Evolutionary conservation across 1,284 basidiomycete species (phyloP).

Genomic region (Rhodotorula sp.): DNA sequence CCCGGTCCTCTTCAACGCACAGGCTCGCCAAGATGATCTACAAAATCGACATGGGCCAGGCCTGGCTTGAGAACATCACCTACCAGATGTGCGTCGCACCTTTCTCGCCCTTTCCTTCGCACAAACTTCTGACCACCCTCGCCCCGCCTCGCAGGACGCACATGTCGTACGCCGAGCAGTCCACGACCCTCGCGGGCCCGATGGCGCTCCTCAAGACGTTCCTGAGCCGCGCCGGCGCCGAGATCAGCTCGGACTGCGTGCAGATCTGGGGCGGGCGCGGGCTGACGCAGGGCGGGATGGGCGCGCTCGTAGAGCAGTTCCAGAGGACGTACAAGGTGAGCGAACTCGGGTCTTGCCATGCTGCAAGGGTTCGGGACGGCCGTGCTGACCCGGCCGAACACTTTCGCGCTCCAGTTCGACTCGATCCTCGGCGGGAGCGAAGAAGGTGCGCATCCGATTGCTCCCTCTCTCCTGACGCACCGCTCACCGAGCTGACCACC

Average conservation of each 20-base stretch:
- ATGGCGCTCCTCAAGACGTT: slow-evolving; percentile 39
- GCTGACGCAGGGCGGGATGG: slow-evolving; percentile 65
- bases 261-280: slow-evolving; percentile 55
- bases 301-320: slow-evolving; percentile 12
- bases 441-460: slow-evolving; percentile 10
- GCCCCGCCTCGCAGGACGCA: slow-evolving; percentile 38
- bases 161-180: slow-evolving; percentile 43
- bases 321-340: slow-evolving; percentile 11
- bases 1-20: not conserved
- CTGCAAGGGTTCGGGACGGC: not conserved
- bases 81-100: slow-evolving; percentile 29
- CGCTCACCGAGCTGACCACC: not conserved
- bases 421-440: slow-evolving; percentile 34
- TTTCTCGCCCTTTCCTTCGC: not conserved
- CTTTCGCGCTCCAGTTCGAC: slow-evolving; percentile 28
- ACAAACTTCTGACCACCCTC: not conserved
- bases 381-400: not conserved
- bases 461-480: not conserved
- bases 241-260: slow-evolving; percentile 35
- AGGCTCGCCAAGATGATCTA: slow-evolving; percentile 44
- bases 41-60: slow-evolving; percentile 40
- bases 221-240: slow-evolving; percentile 28
- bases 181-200: slow-evolving; percentile 41
- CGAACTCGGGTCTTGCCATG: not conserved
- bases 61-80: slow-evolving; percentile 43